Percentiles rank a stretch among this genome's conserved stretches.
Evolutionary conservation across 495 filamentous ascomycete species (phyloP).

Genomic region (Emericellopsis terricola): DNA sequence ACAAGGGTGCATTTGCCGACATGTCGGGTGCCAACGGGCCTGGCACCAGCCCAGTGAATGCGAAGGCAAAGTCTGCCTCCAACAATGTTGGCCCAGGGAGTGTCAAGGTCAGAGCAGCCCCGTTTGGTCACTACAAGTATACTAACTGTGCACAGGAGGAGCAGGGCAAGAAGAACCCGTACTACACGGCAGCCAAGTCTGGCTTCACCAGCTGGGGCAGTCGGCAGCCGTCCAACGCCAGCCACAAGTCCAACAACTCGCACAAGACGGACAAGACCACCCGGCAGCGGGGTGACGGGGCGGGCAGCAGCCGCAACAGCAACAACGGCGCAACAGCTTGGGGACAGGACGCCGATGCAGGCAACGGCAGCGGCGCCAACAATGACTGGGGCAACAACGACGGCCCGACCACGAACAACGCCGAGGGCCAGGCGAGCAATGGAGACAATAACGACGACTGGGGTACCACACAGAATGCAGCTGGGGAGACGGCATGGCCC

Average conservation of each 20-base stretch:
- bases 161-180: neutral
- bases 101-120: neutral
- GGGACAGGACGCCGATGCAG: neutral
- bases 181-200: neutral
- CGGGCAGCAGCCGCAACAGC: neutral
- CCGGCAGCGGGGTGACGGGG: too few species aligned
- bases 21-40: neutral
- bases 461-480: too few species aligned
- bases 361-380: too few species aligned
- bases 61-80: neutral
- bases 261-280: too few species aligned
- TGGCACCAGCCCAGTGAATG: neutral
- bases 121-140: neutral
- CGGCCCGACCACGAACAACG: neutral
- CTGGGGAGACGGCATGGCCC: too few species aligned
- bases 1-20: neutral
- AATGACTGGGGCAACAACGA: neutral
- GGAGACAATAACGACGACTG: too few species aligned
- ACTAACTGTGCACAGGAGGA: neutral
- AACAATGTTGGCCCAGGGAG: constrained; percentile 3
- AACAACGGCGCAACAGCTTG: neutral
- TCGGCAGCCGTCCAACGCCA: neutral
- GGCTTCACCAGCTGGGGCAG: constrained; percentile 3
- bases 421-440: neutral
- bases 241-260: neutral